phyloP scores from a whole-genome alignment of 164 flowering plant genomes.

The Berberis vulgaris region DNA sequence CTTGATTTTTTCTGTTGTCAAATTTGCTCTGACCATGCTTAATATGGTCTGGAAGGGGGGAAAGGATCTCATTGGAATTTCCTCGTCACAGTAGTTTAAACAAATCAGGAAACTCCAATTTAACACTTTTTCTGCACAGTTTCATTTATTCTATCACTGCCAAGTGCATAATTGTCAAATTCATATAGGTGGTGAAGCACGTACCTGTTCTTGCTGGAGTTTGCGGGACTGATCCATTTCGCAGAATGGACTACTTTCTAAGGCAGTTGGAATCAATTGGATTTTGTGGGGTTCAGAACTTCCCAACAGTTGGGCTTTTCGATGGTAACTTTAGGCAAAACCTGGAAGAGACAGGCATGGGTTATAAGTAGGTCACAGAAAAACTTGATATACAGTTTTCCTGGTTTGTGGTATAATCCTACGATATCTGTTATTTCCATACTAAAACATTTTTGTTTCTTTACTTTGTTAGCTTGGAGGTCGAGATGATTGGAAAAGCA shows the following conservation, averaged over 20 bases:
- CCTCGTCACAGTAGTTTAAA: too few relatives aligned
- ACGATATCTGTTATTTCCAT: background rate
- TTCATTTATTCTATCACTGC: too few relatives aligned
- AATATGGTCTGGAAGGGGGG: too few relatives aligned
- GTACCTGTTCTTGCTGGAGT: constrained; percentile 97
- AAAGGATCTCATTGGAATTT: too few relatives aligned
- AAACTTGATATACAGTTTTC: background rate
- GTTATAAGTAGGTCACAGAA: constrained; percentile 53
- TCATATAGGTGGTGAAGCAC: constrained; percentile 65
- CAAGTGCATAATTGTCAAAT: background rate
- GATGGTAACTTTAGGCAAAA: constrained; percentile 96
- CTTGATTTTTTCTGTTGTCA: too few relatives aligned
- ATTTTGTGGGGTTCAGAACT: constrained; percentile 88
- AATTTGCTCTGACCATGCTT: too few relatives aligned
- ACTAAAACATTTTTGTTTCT: background rate
- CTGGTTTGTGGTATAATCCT: too few relatives aligned
- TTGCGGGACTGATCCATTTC: constrained; percentile 95
- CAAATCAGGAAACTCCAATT: background rate
- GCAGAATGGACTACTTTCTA: constrained; percentile 78
- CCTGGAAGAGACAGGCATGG: constrained; percentile 99
- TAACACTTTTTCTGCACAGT: background rate
- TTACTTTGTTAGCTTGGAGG: constrained; percentile 59
- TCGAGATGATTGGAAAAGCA: constrained; percentile 83
- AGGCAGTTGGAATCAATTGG: constrained; percentile 77
- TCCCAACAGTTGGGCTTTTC: constrained; percentile 93